Base-by-base conservation (phyloP, 129 eudicot species). In the Chrysanthemum makinoi region DNA sequence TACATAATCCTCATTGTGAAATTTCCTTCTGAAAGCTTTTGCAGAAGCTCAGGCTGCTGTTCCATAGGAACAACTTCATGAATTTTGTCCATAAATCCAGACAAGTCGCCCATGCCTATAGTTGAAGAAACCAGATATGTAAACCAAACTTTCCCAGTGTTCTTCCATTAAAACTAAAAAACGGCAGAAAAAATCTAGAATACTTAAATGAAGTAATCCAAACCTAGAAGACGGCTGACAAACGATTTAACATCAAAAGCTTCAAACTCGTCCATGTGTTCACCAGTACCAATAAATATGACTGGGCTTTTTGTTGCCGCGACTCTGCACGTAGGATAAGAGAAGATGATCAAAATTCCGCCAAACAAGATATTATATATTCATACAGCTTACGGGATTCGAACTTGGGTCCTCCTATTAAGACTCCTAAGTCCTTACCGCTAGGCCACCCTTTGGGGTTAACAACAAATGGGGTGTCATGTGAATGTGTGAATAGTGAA, bases 281-380 rank as follows among this genome's bases (percentile, higher is more conserved):
- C 98, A 72, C 98, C 98, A 13, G 97, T 94, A 58, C 98, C 98
- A 17, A 94, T 94, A 80, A 94, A 89, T 76, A 89, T 87, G 65
- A 94, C 88, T 11, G 96, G 98, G 83, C 96, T 87, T 79, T 90
- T 87, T 55, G 98, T 94, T 19, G 98, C 98, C 39, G 98, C 98
- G 76, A 94, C 98, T 75, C 98, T 94, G 86, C 76, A 79, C 67
- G 69, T 17, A 72, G 47, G 43, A 28, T 47, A 59, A 48, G 48
- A 47, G 22, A 70, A 62, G 14, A 75, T 69, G 12, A 57, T 64
- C 11, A 47, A 4, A 68, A 30, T 60, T 22, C 19, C 35, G 18
- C 16, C 19, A 26, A 56, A 65, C 13, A 19, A 51, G 22, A 64
- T 4, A 7, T 39, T 7, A 39, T 0, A 39, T 39, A 39, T 39